These are phyloP conservation scores for Xylaria longipes DNA, from an alignment of 495 filamentous ascomycete species.

Conservation along the genomic window DNA sequence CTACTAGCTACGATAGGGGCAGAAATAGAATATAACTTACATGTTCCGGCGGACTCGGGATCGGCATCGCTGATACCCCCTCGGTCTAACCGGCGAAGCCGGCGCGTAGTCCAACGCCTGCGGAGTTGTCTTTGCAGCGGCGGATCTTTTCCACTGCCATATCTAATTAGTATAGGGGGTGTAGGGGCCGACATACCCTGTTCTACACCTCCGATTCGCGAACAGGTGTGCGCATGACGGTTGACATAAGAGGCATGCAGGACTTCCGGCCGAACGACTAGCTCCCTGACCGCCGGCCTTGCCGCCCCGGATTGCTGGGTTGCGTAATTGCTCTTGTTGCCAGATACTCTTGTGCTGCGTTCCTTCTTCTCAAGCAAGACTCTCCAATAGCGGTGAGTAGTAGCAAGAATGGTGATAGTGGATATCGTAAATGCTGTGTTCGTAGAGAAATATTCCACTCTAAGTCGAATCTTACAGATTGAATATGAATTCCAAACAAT, in stretches of 20 bases:
- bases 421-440: background rate
- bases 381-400: background rate
- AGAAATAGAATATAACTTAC: slow-evolving; percentile 30
- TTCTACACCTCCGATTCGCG: background rate
- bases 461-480: background rate
- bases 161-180: background rate
- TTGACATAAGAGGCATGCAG: background rate
- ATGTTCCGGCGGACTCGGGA: slow-evolving; percentile 37
- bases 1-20: background rate
- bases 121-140: slow-evolving; percentile 29
- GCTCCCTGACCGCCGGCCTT: background rate
- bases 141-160: slow-evolving; percentile 20
- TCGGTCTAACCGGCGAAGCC: slow-evolving; percentile 24
- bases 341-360: background rate
- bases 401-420: background rate
- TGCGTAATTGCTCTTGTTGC: background rate
- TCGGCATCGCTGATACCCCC: slow-evolving; percentile 24
- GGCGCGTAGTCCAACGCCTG: slow-evolving; percentile 31
- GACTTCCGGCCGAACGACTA: background rate
- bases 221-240: background rate
- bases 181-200: too few relatives aligned
- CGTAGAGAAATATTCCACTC: too few relatives aligned
- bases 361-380: background rate
- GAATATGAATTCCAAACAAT: background rate
- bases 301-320: background rate